A percentile compares a stretch with the other conserved stretches of the same genome.
Conservation (phyloP, 2,329 filamentous ascomycete genomes). For the Hypomyces perniciosus region DNA sequence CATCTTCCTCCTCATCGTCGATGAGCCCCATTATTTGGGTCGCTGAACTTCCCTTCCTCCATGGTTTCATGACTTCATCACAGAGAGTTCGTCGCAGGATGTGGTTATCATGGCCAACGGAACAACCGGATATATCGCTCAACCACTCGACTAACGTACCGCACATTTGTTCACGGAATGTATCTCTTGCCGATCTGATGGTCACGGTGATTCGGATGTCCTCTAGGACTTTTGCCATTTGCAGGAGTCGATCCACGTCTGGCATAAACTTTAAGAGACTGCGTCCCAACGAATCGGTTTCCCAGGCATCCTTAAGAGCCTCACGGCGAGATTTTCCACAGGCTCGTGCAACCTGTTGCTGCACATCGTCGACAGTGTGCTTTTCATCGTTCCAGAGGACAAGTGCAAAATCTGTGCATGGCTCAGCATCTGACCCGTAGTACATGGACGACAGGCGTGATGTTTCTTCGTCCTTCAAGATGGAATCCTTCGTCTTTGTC, state of each 20-base stretch:
- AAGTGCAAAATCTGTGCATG: conserved; percentile 64
- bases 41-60: conserved; percentile 79
- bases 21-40: conserved; percentile 55
- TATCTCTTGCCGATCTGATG: conserved; percentile 86
- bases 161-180: conserved; percentile 97
- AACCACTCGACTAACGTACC: conserved; percentile 97
- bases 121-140: conserved; percentile 83
- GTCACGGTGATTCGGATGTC: conserved; percentile 95
- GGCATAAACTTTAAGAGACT: conserved; percentile 73
- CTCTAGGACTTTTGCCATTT: conserved; percentile 80
- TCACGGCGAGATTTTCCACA: conserved; percentile 67
- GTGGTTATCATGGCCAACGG: conserved; percentile 70
- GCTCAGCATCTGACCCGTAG: conserved; percentile 55
- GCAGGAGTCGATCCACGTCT: conserved; percentile 66
- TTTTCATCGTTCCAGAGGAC: conserved; percentile 98
- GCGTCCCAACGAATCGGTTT: conserved; percentile 83
- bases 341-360: conserved; percentile 82
- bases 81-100: conserved; percentile 79
- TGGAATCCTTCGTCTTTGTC: conserved; percentile 74
- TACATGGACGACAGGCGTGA: conserved; percentile 66
- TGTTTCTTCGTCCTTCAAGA: conserved; percentile 71
- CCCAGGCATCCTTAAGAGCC: conserved; percentile 70
- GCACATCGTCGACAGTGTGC: conserved; percentile 87
- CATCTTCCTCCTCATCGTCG: conserved; percentile 42
- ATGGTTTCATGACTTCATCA: conserved; percentile 82